Evolutionary conservation across 2,329 filamentous ascomycete genomes (phyloP).

Genomic region (Coniella vitis): DNA sequence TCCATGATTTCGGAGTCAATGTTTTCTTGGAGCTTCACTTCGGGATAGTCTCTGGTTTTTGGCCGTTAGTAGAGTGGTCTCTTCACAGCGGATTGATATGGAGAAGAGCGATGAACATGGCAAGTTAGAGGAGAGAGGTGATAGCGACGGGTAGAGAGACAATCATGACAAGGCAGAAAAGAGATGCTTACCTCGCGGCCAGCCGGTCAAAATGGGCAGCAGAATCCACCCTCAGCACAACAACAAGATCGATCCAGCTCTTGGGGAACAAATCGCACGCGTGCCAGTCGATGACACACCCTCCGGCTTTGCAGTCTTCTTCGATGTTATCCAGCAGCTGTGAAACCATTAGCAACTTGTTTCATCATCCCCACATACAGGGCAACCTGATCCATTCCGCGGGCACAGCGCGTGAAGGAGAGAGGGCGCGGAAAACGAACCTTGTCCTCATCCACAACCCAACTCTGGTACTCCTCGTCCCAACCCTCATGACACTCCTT

Average conservation of each 20-base stretch:
- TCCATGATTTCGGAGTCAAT: slow-evolving; percentile 97
- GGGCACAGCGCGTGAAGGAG: neutral
- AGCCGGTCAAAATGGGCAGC: slow-evolving; percentile 79
- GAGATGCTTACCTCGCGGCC: slow-evolving; percentile 51
- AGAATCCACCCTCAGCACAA: slow-evolving; percentile 80
- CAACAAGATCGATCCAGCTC: slow-evolving; percentile 90
- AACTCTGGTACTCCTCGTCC: slow-evolving; percentile 78
- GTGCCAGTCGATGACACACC: slow-evolving; percentile 95
- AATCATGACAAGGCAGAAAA: neutral
- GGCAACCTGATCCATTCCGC: no score
- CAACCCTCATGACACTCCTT: slow-evolving; percentile 79
- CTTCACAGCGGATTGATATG: no score
- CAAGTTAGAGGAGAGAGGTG: no score
- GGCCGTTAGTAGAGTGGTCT: neutral
- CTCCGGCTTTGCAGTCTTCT: slow-evolving; percentile 68
- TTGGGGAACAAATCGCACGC: slow-evolving; percentile 92
- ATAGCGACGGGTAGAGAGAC: neutral
- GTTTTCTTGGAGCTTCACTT: slow-evolving; percentile 90
- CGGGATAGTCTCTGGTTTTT: slow-evolving; percentile 63
- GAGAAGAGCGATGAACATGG: neutral
- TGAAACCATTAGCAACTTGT: no score
- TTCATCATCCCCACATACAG: no score
- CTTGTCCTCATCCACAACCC: slow-evolving; percentile 96
- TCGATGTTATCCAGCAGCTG: slow-evolving; percentile 86
- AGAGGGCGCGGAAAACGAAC: slow-evolving; percentile 44